Conservation (phyloP, 1,284 basidiomycete species). For the Cutaneotrichosporon cutaneum region DNA sequence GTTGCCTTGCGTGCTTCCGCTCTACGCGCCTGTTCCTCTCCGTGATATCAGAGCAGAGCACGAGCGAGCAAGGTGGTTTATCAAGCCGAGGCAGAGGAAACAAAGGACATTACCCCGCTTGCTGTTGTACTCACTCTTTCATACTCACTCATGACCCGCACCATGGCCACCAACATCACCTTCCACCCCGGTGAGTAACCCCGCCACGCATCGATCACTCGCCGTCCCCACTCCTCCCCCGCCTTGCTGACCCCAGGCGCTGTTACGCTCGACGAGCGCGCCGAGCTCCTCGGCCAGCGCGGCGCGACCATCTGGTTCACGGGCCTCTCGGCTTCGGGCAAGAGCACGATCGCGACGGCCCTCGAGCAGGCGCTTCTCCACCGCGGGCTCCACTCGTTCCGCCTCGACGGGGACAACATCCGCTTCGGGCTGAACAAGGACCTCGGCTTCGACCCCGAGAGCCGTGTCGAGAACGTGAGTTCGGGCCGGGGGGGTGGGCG, state of each 20-base stretch:
- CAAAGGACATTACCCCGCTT: neutral
- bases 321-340: slow-evolving; percentile 86
- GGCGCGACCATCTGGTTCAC: slow-evolving; percentile 93
- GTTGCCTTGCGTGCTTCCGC: slow-evolving; percentile 3
- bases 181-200: slow-evolving; percentile 65
- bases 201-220: no score
- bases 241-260: slow-evolving; percentile 60
- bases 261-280: slow-evolving; percentile 67
- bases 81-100: neutral
- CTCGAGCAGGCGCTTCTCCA: slow-evolving; percentile 94
- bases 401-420: slow-evolving; percentile 95
- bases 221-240: neutral
- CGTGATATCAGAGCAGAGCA: neutral
- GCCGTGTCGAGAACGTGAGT: slow-evolving; percentile 81
- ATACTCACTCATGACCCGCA: slow-evolving; percentile 4
- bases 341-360: slow-evolving; percentile 96
- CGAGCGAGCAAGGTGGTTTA: neutral
- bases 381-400: slow-evolving; percentile 78
- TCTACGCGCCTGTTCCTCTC: neutral
- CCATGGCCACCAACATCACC: slow-evolving; percentile 72
- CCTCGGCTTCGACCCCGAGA: slow-evolving; percentile 92
- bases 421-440: slow-evolving; percentile 98
- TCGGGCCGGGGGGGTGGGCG: neutral
- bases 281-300: slow-evolving; percentile 67
- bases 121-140: neutral